These are phyloP conservation scores for Phlyctochytrium planicorne DNA, from an alignment of 192 early-diverging fungal genomes.

Conservation along the genomic window DNA sequence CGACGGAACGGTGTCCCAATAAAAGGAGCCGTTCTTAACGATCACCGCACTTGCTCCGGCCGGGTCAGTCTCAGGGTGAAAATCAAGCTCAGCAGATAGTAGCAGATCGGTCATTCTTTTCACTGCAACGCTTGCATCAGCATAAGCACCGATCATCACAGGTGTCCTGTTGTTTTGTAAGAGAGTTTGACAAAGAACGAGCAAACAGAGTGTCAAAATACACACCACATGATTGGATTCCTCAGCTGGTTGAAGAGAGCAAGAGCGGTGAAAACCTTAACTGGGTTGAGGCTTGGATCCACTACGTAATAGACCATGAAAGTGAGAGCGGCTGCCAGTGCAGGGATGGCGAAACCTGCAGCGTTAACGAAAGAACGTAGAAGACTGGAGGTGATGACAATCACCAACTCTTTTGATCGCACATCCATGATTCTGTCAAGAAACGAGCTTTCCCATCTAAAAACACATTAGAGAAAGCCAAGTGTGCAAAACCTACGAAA, in stretches of 20 bases:
- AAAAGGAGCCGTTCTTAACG: slow-evolving; percentile 61
- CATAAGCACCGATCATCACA: slow-evolving; percentile 24
- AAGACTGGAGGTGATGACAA: slow-evolving; percentile 28
- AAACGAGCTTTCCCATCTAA: slow-evolving; percentile 64
- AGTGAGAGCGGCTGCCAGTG: slow-evolving; percentile 37
- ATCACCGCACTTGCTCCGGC: slow-evolving; percentile 51
- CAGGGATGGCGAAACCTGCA: slow-evolving; percentile 48
- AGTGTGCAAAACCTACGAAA: slow-evolving; percentile 41
- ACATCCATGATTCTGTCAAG: slow-evolving; percentile 60
- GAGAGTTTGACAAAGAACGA: no score
- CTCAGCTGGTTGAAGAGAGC: slow-evolving; percentile 43
- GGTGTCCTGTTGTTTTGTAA: no score
- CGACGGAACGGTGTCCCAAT: slow-evolving; percentile 50
- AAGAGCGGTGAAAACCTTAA: slow-evolving; percentile 45
- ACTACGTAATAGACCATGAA: slow-evolving; percentile 44
- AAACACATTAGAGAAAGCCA: background rate
- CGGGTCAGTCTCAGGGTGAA: slow-evolving; percentile 43
- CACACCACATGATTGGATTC: slow-evolving; percentile 27
- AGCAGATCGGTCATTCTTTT: slow-evolving; percentile 49
- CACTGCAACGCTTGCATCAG: slow-evolving; percentile 50
- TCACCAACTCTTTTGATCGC: slow-evolving; percentile 39
- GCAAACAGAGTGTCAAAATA: no score
- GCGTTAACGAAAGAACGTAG: slow-evolving; percentile 43
- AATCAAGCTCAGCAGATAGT: slow-evolving; percentile 59
- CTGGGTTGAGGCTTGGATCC: slow-evolving; percentile 12